These are phyloP conservation scores for Kazachstania taianensis DNA, from an alignment of 805 yeast species.

Conservation along the genomic window DNA sequence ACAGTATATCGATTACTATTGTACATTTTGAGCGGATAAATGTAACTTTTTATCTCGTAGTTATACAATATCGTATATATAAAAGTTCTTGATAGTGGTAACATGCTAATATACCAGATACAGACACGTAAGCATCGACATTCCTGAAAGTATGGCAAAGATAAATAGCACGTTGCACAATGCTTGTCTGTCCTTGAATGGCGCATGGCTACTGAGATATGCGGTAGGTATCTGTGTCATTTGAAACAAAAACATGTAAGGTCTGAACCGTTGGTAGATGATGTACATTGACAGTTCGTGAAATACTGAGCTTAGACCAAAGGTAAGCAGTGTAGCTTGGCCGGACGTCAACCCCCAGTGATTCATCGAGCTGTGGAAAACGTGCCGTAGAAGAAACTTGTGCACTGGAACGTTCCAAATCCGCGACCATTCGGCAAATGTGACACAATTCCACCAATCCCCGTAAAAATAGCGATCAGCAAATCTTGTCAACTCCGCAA, in stretches of 20 bases:
- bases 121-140: constrained; percentile 75
- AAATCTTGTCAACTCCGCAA: constrained; percentile 79
- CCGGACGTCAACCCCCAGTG: constrained; percentile 54
- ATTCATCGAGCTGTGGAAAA: constrained; percentile 82
- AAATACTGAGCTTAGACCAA: constrained; percentile 65
- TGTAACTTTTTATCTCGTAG: no score
- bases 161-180: constrained; percentile 81
- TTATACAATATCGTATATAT: no score
- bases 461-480: constrained; percentile 92
- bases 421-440: constrained; percentile 89
- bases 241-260: constrained; percentile 70
- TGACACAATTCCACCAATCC: constrained; percentile 94
- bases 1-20: no score
- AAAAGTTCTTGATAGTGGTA: no score
- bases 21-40: no score
- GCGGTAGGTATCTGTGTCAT: constrained; percentile 83
- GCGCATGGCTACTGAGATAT: constrained; percentile 47
- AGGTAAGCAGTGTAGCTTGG: constrained; percentile 69
- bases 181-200: constrained; percentile 43
- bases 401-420: constrained; percentile 96
- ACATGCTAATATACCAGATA: constrained; percentile 78
- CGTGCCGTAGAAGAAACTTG: constrained; percentile 79
- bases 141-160: constrained; percentile 86
- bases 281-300: constrained; percentile 93
- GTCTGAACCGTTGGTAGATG: constrained; percentile 68